Base-by-base conservation (phyloP, 2,329 filamentous ascomycete species). In the Paecilomyces variotii region DNA sequence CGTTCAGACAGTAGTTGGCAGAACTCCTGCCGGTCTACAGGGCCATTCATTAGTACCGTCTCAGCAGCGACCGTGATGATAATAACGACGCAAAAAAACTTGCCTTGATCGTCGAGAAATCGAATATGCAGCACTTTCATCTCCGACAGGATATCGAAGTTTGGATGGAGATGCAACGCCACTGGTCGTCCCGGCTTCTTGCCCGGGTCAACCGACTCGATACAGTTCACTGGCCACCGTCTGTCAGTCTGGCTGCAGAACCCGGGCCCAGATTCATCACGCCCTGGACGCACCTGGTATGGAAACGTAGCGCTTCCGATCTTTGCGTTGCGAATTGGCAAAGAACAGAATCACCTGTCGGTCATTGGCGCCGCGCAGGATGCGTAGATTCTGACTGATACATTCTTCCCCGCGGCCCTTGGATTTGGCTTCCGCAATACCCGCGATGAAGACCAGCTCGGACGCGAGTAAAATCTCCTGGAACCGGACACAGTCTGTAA, bases 391-490 rank as follows among this genome's bases (percentile, higher is more conserved):
- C 62, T 77, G 75, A 55, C 74, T 76, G 65, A 77, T 76, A 56
- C 74, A 76, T 66, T 77, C 75, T 59, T 77, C 75, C 0, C 75
- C 75, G 6, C 75, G 72, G 7, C 75, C 75, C 60, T 76, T 77
- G 51, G 74, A 76, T 53, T 74, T 76, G 50, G 74, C 74, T 57
- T 76, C 74, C 1, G 74, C 74, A 56, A 77, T 75, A 0, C 75
- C 75, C 0, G 72, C 74, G 32, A 76, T 72, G 54, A 76, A 75
- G 26, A 75, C 59, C 30, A 77, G 63, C 56, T 71, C 72, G 3
- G 74, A 71, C 14, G 68, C 67, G 6, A 77, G 69, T 1, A 77
- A 61, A 2, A 73, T 57, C 59, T 77, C 75, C 57, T 77, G 75
- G 53, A 77, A 76, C 32, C 69, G 68, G 2, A 74, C 64, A 55